Evolutionary conservation across 2,329 filamentous ascomycete species (phyloP).

Genomic region (Colletotrichum navitas): DNA sequence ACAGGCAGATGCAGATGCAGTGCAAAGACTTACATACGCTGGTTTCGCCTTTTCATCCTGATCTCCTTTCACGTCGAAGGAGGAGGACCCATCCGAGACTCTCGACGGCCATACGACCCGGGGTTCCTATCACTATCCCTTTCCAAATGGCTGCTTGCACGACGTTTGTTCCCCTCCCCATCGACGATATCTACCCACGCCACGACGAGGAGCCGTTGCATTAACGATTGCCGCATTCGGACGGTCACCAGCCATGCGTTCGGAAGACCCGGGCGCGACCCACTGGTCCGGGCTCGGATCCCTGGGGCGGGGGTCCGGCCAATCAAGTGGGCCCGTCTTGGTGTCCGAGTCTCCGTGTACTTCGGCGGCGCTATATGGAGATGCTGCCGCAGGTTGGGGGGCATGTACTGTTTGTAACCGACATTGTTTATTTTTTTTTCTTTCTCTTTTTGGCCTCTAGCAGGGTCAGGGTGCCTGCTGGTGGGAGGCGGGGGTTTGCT

Average conservation of each 20-base stretch:
- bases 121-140: not conserved
- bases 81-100: not conserved
- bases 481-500: not conserved
- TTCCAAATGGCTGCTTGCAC: not conserved
- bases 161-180: not conserved
- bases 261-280: constrained; percentile 15
- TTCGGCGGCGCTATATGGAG: not conserved
- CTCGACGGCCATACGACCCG: no score
- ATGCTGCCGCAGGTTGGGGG: not conserved
- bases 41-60: not conserved
- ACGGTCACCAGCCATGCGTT: constrained; percentile 27
- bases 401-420: not conserved
- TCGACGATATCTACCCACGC: not conserved
- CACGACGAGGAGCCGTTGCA: not conserved
- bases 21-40: not conserved
- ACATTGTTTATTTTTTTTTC: not conserved
- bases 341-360: constrained; percentile 2
- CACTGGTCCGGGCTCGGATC: constrained; percentile 2
- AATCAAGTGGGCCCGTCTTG: not conserved
- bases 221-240: constrained; percentile 24
- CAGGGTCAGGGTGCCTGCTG: no score
- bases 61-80: not conserved
- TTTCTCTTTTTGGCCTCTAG: no score
- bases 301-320: not conserved
- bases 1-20: not conserved